phyloP scores from a whole-genome alignment of 139 green algal species.

The Zygnema circumcarinatum region DNA sequence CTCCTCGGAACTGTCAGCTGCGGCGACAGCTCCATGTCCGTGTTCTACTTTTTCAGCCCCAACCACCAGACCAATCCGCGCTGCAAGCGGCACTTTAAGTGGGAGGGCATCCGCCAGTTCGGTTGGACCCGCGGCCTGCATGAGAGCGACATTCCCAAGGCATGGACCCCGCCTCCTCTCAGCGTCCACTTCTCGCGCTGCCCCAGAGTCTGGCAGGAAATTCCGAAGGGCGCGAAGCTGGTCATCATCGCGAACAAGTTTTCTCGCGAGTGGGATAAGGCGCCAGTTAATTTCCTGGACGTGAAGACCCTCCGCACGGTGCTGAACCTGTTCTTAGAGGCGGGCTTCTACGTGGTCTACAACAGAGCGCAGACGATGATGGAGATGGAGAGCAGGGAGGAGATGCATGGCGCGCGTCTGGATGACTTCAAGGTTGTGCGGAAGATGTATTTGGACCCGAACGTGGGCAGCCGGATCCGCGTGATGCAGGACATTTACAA shows the following conservation, averaged over 20 bases:
- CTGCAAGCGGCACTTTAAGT: slow-evolving; percentile 12
- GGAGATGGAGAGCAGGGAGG: neutral
- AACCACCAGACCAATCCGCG: slow-evolving; percentile 11
- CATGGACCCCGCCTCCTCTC: slow-evolving; percentile 23
- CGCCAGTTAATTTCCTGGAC: slow-evolving; percentile 32
- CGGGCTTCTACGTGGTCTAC: slow-evolving; percentile 31
- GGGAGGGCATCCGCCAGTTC: neutral
- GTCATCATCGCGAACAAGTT: slow-evolving; percentile 45
- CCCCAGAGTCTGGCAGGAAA: neutral
- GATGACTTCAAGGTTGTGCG: neutral
- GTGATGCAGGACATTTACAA: slow-evolving; percentile 23
- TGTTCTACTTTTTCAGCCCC: slow-evolving; percentile 38
- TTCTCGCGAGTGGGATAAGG: slow-evolving; percentile 19
- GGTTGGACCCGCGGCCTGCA: slow-evolving; percentile 21
- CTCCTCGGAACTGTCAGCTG: slow-evolving; percentile 9
- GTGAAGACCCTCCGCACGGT: slow-evolving; percentile 11
- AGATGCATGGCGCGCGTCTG: neutral
- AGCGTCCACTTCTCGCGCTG: neutral
- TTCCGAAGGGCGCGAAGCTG: neutral
- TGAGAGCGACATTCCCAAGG: slow-evolving; percentile 11
- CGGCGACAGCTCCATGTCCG: neutral
- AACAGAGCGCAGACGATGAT: slow-evolving; percentile 23
- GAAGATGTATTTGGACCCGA: neutral
- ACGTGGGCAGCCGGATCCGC: neutral
- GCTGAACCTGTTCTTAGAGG: neutral